Evolutionary conservation across 177 flowering plant species (phyloP), one percentile per base, ranked within the genome.

Genomic region (Vitis hybrid): DNA sequence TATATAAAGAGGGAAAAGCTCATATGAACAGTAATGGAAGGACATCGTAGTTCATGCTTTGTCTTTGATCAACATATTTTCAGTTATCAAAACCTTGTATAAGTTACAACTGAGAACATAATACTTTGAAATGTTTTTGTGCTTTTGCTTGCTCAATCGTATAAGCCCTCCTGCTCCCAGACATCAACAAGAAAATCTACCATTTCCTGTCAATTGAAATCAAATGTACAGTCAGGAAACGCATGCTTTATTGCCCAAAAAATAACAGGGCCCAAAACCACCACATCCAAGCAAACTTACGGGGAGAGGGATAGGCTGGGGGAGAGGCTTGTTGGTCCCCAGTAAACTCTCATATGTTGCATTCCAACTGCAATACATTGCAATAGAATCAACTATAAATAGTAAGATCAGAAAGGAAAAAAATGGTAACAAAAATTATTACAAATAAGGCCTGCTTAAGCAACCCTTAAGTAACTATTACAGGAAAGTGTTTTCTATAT

Each of bases 131-230:
- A 11, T 15, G 49, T 22, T 16, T 39, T 33, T 10, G 22, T 26
- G 22, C 49, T 64, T 50, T 45, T 10, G 12, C 22, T 50, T 56
- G 61, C 13, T 78, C 73, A 82, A 58, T 83, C 82, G 62, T 80
- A 83, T 61, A 83, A 70, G 18, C 86, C 86, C 16, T 80, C 86
- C 45, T 80, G 82, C 56, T 83, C 84, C 86, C 86, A 83, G 3
- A 65, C 56, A 55, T 83, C 82, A 16, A 80, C 84, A 10, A 83
- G 82, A 71, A 83, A 83, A 60, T 83, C 83, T 21, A 83, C 74
- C 86, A 83, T 83, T 76, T 83, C 86, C 86, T 83, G 84, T 56
- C 66, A 74, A 61, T 39, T 56, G 6, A 45, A 57, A 29, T 57
- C 15, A 31, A 22, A 50, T 8, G 48, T 19, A 33, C 57, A 8